Conservation (phyloP, 2,329 filamentous ascomycete genomes). For the Furcasterigmium furcatum region DNA sequence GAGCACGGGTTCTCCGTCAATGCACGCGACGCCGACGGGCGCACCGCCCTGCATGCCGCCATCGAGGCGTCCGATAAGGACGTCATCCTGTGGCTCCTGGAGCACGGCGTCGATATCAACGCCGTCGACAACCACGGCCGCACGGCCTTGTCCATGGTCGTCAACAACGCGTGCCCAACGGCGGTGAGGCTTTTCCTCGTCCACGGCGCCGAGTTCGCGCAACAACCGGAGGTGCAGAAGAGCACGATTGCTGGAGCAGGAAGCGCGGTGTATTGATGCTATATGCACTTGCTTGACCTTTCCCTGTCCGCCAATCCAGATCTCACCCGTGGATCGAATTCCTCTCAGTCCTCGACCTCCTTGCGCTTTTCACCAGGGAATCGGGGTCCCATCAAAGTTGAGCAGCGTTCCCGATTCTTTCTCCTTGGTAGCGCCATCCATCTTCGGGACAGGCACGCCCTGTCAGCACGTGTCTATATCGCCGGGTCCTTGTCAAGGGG, state of each 20-base stretch:
- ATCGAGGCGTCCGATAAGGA: neutral
- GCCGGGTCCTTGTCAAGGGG: neutral
- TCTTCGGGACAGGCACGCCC: no score
- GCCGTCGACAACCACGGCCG: slow-evolving; percentile 1
- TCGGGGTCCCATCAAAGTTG: slow-evolving; percentile 10
- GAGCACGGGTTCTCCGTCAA: neutral
- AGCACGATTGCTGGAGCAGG: no score
- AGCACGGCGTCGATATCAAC: slow-evolving; percentile 1
- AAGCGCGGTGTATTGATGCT: no score
- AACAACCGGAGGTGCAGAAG: neutral
- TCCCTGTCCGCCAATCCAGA: no score
- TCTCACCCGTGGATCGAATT: no score
- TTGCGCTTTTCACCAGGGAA: slow-evolving; percentile 11
- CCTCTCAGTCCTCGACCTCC: no score
- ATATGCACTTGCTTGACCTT: no score
- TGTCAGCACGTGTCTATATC: neutral
- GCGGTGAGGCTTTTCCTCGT: neutral
- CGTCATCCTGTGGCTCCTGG: neutral
- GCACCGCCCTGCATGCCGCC: neutral
- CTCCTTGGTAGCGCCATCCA: slow-evolving; percentile 31
- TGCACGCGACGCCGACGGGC: neutral
- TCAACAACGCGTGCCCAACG: neutral
- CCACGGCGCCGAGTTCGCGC: neutral
- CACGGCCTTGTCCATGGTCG: slow-evolving; percentile 1
- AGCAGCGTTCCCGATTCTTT: slow-evolving; percentile 18